Evolutionary conservation across 805 yeast species (phyloP).

Genomic region (Clavispora vitiphila): DNA sequence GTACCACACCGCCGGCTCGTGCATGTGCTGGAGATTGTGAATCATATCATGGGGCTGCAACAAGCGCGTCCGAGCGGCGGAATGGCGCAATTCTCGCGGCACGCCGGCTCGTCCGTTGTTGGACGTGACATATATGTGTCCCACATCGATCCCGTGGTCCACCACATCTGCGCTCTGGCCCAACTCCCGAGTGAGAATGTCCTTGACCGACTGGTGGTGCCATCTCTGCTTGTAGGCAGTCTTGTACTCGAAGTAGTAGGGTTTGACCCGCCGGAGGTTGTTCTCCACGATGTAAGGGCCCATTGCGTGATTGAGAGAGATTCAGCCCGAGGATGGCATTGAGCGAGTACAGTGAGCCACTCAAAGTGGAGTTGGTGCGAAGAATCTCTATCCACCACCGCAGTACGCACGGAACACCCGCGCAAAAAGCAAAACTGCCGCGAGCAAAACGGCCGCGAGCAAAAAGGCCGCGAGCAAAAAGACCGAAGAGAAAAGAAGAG

Average conservation of each 20-base stretch:
- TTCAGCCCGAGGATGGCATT: too few species aligned
- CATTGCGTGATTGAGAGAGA: background rate
- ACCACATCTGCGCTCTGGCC: conserved; percentile 26
- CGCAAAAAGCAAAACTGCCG: too few species aligned
- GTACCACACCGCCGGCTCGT: conserved; percentile 32
- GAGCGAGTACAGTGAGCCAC: too few species aligned
- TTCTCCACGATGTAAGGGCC: conserved; percentile 17
- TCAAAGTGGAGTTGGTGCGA: too few species aligned
- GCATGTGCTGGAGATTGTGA: conserved; percentile 34
- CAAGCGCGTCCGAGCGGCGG: conserved; percentile 1
- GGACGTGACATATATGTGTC: conserved; percentile 21
- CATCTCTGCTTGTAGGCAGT: conserved; percentile 37
- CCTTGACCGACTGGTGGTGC: conserved; percentile 28
- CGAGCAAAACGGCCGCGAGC: too few species aligned
- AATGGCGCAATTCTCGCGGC: conserved; percentile 2
- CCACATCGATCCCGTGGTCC: conserved; percentile 19
- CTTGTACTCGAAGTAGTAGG: conserved; percentile 27
- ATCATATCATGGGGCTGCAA: conserved; percentile 24
- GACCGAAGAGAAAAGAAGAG: too few species aligned
- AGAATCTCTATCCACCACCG: too few species aligned
- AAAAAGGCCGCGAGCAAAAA: too few species aligned
- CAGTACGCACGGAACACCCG: too few species aligned
- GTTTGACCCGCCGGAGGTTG: conserved; percentile 31
- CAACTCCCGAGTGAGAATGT: conserved; percentile 29
- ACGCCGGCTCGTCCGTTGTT: conserved; percentile 10